Evolutionary conservation across 768 basidiomycete genomes (phyloP).

Genomic region (Hericium coralloides): DNA sequence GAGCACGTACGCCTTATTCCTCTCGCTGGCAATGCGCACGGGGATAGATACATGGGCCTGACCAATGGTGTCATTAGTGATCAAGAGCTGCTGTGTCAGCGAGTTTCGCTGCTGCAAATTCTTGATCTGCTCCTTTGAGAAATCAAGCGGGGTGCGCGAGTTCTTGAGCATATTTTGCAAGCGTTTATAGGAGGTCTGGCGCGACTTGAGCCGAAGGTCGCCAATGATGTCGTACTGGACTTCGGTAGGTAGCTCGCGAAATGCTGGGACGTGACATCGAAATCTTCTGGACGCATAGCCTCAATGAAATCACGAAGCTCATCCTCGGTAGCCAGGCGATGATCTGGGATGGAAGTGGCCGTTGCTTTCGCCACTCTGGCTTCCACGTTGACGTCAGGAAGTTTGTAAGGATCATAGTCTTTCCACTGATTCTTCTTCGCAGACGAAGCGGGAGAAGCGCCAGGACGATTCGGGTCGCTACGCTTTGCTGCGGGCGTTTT

Average conservation of each 20-base stretch:
- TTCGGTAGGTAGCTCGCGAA: slow-evolving; percentile 89
- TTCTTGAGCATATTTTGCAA: slow-evolving; percentile 83
- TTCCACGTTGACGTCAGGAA: slow-evolving; percentile 76
- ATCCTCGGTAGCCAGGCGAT: slow-evolving; percentile 92
- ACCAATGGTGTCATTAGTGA: slow-evolving; percentile 88
- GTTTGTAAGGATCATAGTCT: slow-evolving; percentile 87
- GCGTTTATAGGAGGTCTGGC: slow-evolving; percentile 89
- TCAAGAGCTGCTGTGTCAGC: slow-evolving; percentile 87
- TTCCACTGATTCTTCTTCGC: slow-evolving; percentile 55
- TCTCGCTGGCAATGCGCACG: slow-evolving; percentile 87
- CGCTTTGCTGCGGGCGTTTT: slow-evolving; percentile 40
- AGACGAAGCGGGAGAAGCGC: slow-evolving; percentile 33
- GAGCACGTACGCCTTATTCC: slow-evolving; percentile 91
- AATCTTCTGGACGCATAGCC: slow-evolving; percentile 91
- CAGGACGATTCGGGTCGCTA: slow-evolving; percentile 15
- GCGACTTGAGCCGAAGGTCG: slow-evolving; percentile 87
- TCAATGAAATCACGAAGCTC: slow-evolving; percentile 91
- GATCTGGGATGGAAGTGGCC: slow-evolving; percentile 60
- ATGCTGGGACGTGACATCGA: slow-evolving; percentile 88
- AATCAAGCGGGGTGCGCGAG: slow-evolving; percentile 81
- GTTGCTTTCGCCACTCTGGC: slow-evolving; percentile 55
- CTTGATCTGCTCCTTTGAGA: slow-evolving; percentile 93
- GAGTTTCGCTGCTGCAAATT: slow-evolving; percentile 83
- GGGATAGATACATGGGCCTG: slow-evolving; percentile 87
- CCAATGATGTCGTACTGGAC: slow-evolving; percentile 98